A percentile compares a stretch with the other conserved stretches of the same genome.
Conservation (phyloP, 176 grass and related monocot genomes). For the Juncus inflexus region DNA sequence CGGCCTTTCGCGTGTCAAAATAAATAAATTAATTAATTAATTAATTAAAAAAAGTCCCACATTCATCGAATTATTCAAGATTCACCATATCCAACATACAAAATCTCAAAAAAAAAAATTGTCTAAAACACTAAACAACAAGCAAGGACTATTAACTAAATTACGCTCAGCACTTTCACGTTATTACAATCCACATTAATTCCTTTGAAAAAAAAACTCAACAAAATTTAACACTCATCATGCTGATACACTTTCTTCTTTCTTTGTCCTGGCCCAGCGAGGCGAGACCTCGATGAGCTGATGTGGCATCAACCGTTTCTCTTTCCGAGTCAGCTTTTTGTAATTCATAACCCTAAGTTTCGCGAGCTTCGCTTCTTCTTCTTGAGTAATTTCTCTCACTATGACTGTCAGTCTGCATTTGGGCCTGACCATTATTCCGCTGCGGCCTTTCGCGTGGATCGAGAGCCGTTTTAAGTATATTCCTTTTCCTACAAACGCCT, state of each 20-base stretch:
- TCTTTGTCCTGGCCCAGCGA: slow-evolving; percentile 51
- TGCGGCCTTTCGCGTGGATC: slow-evolving; percentile 74
- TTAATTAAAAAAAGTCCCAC: no score
- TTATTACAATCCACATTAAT: no score
- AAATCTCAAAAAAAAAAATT: background rate
- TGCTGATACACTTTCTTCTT: slow-evolving; percentile 30
- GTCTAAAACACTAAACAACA: background rate
- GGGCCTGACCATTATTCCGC: slow-evolving; percentile 68
- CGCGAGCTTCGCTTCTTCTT: slow-evolving; percentile 90
- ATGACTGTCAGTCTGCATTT: slow-evolving; percentile 82
- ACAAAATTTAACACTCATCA: background rate
- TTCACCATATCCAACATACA: no score
- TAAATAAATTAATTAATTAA: no score
- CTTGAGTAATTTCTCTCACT: slow-evolving; percentile 70
- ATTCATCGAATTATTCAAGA: no score
- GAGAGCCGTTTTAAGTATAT: slow-evolving; percentile 71
- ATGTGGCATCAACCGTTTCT: slow-evolving; percentile 79
- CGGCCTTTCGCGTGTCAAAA: slow-evolving; percentile 58
- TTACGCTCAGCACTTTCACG: no score
- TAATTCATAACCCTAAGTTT: slow-evolving; percentile 88
- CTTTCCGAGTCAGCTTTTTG: slow-evolving; percentile 75
- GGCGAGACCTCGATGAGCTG: slow-evolving; percentile 78
- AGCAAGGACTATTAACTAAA: background rate
- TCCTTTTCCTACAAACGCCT: slow-evolving; percentile 94
- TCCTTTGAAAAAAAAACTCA: background rate